These are phyloP conservation scores for Syncephalastrum monosporum DNA, from an alignment of 371 early-diverging fungal genomes.

Conservation along the genomic window DNA sequence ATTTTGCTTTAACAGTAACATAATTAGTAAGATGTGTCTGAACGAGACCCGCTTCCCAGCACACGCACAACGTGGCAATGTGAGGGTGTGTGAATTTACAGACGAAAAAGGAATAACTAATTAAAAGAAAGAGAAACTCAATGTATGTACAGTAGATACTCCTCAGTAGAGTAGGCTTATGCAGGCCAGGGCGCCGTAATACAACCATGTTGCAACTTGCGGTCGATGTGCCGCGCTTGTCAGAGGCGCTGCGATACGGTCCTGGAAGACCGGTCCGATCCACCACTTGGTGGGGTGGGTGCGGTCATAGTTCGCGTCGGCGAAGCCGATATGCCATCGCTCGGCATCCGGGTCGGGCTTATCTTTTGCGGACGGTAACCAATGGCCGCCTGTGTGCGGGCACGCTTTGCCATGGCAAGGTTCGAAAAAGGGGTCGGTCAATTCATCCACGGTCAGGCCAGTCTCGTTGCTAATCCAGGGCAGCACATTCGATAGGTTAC, in stretches of 20 bases:
- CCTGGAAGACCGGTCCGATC: constrained; percentile 14
- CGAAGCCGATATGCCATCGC: constrained; percentile 15
- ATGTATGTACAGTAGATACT: background rate
- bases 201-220: too few relatives aligned
- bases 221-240: too few relatives aligned
- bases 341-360: background rate
- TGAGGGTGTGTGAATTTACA: background rate
- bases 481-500: constrained; percentile 13
- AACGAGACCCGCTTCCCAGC: too few relatives aligned
- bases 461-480: constrained; percentile 16
- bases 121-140: background rate
- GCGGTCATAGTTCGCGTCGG: constrained; percentile 1
- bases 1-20: too few relatives aligned
- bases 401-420: too few relatives aligned
- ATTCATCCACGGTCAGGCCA: constrained; percentile 9
- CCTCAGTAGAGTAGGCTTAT: background rate
- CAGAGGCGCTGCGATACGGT: background rate
- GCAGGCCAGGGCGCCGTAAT: too few relatives aligned
- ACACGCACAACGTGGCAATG: too few relatives aligned
- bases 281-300: constrained; percentile 13
- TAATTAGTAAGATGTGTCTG: too few relatives aligned
- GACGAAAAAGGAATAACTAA: background rate
- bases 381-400: too few relatives aligned
- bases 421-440: constrained; percentile 14
- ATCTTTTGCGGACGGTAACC: too few relatives aligned